Evolutionary conservation across 306 rosid species (phyloP), one percentile per base, ranked within the genome.

Genomic region (Rubus parviflorus): DNA sequence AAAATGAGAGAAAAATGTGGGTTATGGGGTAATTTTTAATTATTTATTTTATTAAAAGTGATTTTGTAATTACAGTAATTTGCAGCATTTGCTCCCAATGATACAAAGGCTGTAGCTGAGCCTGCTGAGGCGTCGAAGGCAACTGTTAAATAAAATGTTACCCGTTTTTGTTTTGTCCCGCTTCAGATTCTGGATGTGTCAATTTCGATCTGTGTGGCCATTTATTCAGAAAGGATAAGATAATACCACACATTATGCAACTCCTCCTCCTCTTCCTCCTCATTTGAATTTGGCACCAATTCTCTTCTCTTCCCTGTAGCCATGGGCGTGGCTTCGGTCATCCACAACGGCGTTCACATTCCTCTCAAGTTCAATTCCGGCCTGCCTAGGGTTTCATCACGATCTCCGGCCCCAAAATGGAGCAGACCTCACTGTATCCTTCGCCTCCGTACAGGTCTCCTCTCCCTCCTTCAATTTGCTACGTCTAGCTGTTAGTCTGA

Each of bases 241-340:
- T 48, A 19, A 54, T n/a, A 17, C 19, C 7, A 12, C 4, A 56
- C 37, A 10, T 65, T 35, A 8, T 46, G 42, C 74, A 38, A 12
- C 20, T 17, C 42, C 1, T 25, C 30, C 22, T 56, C 62, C 8
- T 23, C 35, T 5, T 54, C 23, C 11, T 16, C 72, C 30, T 47
- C 52, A 8, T 75, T 64, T 51, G 54, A 68, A 56, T 40, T 42
- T 37, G 43, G 14, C 42, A 37, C 72, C 72, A 40, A 67, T 22
- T 73, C 41, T 22, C 37, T 12, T 70, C 40, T n/a, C 8, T 2
- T 10, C 48, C 51, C 38, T 74, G 49, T 61, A 62, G 68, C 43
- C 60, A 88, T 94, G 97, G 89, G 89, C 73, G 77, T 89, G 52
- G 85, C 95, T 88, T 90, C 97, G 23, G 88, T 87, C 46, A 40